Percentiles rank a stretch among this genome's conserved stretches.
phyloP scores from a whole-genome alignment of 371 early-diverging fungal genomes.

The Rhizopus delemar region DNA sequence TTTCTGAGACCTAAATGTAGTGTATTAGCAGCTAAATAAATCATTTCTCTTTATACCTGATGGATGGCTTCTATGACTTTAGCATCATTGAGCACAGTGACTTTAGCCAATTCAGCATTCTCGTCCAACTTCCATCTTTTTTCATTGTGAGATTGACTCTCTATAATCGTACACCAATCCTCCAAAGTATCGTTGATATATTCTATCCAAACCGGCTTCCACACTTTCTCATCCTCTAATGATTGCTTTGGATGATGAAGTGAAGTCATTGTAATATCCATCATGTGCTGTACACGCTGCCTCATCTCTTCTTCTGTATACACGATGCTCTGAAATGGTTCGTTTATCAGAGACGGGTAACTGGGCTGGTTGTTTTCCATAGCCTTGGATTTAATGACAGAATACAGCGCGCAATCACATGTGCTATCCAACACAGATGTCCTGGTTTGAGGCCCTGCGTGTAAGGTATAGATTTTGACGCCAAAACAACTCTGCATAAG shows the following conservation, averaged over 20 bases:
- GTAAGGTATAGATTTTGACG: slow-evolving; percentile 22
- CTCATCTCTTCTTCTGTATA: slow-evolving; percentile 37
- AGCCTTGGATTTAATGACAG: slow-evolving; percentile 1
- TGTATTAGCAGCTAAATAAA: neutral
- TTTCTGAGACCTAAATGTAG: slow-evolving; percentile 19
- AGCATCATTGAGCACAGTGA: slow-evolving; percentile 29
- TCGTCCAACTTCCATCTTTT: slow-evolving; percentile 23
- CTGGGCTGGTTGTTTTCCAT: neutral
- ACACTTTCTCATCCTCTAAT: slow-evolving; percentile 18
- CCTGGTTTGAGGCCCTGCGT: slow-evolving; percentile 15
- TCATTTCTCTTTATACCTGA: slow-evolving; percentile 14
- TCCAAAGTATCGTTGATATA: slow-evolving; percentile 32
- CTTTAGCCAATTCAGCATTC: slow-evolving; percentile 26
- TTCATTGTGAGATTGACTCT: slow-evolving; percentile 1
- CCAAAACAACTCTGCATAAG: slow-evolving; percentile 34
- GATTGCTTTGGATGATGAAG: slow-evolving; percentile 19
- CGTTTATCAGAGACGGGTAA: slow-evolving; percentile 18
- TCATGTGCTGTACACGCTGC: slow-evolving; percentile 29
- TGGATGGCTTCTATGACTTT: slow-evolving; percentile 23
- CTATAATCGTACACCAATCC: slow-evolving; percentile 31
- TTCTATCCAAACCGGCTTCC: slow-evolving; percentile 35
- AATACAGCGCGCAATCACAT: slow-evolving; percentile 30
- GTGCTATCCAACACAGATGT: slow-evolving; percentile 8
- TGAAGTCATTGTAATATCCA: slow-evolving; percentile 20
- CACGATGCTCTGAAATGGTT: slow-evolving; percentile 26